Conservation (phyloP, 1,139 yeast genomes). For the Torulaspora pretoriensis region DNA sequence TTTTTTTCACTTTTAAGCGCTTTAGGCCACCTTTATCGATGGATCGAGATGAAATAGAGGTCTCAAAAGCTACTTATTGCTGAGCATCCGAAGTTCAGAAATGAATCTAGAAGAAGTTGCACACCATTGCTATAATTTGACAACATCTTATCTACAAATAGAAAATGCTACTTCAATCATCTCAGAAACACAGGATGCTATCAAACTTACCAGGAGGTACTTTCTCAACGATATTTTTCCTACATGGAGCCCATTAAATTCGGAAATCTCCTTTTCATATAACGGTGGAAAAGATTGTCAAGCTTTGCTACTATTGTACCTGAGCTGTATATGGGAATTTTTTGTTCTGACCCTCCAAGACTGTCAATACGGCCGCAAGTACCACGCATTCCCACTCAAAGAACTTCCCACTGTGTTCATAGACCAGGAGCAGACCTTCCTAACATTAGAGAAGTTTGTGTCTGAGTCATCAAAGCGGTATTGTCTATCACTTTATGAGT, state of each 20-base stretch:
- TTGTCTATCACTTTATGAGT: conserved; percentile 31
- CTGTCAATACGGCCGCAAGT: conserved; percentile 25
- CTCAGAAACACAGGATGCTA: conserved; percentile 31
- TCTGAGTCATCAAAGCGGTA: conserved; percentile 27
- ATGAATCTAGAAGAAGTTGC: conserved; percentile 21
- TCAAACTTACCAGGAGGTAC: conserved; percentile 23
- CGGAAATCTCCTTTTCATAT: conserved; percentile 35
- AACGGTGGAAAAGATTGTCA: conserved; percentile 40
- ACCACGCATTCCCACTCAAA: conserved; percentile 28
- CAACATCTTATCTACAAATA: conserved; percentile 26
- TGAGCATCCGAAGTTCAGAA: not conserved
- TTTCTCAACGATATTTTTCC: conserved; percentile 30
- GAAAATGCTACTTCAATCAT: conserved; percentile 19
- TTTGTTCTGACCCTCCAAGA: conserved; percentile 16
- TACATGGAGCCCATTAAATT: conserved; percentile 33
- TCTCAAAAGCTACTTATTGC: no score
- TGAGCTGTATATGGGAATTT: conserved; percentile 35
- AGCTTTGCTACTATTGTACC: conserved; percentile 32
- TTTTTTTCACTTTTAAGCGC: not conserved
- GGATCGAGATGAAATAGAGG: not conserved
- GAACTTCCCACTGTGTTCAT: conserved; percentile 33
- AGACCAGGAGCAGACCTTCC: conserved; percentile 31
- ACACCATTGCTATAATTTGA: conserved; percentile 29
- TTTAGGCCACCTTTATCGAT: not conserved
- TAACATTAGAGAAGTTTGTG: conserved; percentile 30